Base-by-base conservation (phyloP, 1,139 yeast species). In the Kodamaea alishanica region DNA sequence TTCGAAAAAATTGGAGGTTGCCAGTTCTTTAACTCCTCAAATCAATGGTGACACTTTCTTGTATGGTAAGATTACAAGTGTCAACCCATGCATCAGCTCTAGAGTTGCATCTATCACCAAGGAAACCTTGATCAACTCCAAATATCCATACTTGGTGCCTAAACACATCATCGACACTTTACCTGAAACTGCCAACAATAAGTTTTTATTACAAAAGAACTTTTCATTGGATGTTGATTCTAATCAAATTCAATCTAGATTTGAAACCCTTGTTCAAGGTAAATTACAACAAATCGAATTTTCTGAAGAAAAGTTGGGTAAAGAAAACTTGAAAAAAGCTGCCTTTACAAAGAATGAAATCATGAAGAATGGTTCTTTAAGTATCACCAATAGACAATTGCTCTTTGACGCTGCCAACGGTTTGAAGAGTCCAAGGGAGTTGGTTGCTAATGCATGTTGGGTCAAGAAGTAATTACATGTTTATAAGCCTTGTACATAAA, bases 71-170 rank as follows among this genome's bases (percentile, higher is more conserved):
- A 52, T 64, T 7, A 54, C 72, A 36, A 55, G 58, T 33, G 51
- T 65, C 41, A 62, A 58, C 43, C 50, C 64, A 5, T 50, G 61
- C 34, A 51, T 63, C 11, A 51, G 61, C 24, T 56, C 71, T n/a
- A 60, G 75, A 49, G 61, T 70, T 4, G 71, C 75, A 1, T 62
- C 72, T 32, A 63, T 71, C 35, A 56, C 73, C 39, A 71, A 71
- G 49, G 63, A 65, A 34, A 55, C 62, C 25, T 62, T 71, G 46
- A 47, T 65, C 38, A 57, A 60, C 37, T 69, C 75, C 24, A 67
- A 68, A 35, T 71, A 70, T 50, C 77, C 77, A 8, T 71, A 58
- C 55, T 51, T 56, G 45, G 56, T 70, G 43, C 75, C 77, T n/a
- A 60, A 52, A 45, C 42, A 56, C 8, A 52, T 71, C 26, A 58